A percentile compares a stretch with the other conserved stretches of the same genome.
These are phyloP conservation scores for Podochytrium sp. DNA, from an alignment of 192 early-diverging fungal genomes.

Conservation along the genomic window DNA sequence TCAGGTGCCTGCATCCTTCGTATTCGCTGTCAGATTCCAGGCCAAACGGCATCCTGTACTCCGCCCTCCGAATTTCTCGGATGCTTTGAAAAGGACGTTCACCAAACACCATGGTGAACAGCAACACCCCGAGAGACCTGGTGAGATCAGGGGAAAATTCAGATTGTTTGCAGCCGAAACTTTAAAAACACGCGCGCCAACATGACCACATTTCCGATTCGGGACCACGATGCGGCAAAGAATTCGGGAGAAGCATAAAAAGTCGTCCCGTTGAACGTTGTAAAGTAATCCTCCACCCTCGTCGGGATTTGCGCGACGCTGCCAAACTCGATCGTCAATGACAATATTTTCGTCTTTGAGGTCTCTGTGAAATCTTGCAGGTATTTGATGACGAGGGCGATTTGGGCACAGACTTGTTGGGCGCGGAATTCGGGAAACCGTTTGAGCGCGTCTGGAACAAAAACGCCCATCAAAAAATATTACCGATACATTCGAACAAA, in stretches of 20 bases:
- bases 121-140: conserved; percentile 53
- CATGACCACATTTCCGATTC: conserved; percentile 55
- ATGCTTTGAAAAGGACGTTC: conserved; percentile 52
- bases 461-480: not conserved
- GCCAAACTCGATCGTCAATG: conserved; percentile 56
- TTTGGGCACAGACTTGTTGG: conserved; percentile 50
- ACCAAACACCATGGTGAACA: conserved; percentile 54
- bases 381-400: conserved; percentile 49
- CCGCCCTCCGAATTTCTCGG: not conserved
- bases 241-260: conserved; percentile 56
- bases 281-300: conserved; percentile 41
- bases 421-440: conserved; percentile 35
- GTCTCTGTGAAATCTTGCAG: conserved; percentile 27
- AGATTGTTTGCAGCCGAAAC: not conserved
- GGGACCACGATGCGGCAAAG: conserved; percentile 45
- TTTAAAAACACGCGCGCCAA: too few relatives aligned
- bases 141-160: conserved; percentile 10
- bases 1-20: conserved; percentile 6
- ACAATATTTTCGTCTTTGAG: conserved; percentile 47
- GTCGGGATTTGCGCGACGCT: conserved; percentile 47
- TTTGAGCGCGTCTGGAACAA: conserved; percentile 33
- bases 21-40: not conserved
- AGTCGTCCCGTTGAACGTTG: conserved; percentile 53
- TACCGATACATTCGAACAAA: conserved; percentile 59
- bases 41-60: conserved; percentile 7